Evolutionary conservation across 2,329 filamentous ascomycete genomes (phyloP), one percentile per base, ranked within the genome.

Genomic region (Epichloe brachyelytri): DNA sequence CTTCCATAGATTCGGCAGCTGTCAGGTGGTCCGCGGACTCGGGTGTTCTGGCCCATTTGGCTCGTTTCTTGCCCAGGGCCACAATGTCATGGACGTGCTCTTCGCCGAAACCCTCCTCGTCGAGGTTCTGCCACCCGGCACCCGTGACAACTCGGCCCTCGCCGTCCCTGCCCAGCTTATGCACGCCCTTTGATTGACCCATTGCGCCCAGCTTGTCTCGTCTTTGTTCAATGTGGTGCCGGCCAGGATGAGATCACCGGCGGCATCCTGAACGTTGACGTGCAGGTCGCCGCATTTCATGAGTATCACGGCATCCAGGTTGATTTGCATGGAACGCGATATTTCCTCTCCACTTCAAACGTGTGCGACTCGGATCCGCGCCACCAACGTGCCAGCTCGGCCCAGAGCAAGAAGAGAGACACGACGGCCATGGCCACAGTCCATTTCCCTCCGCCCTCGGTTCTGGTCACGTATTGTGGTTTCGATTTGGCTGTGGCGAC

Each of bases 191-290:
- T 74, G 74, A 61, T 88, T 79, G 55, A 82, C 80, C 90, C 91
- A 97, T 58, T 90, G 81, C 20, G 66, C 64, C 88, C 91, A 98
- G 56, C 71, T 79, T 7, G 93, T 97, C 15, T 79, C 71, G 60
- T 96, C 88, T 61, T 80, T 83, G 56, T 79, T 75, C 55, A 98
- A 74, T 56, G 83, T 74, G 38, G 83, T 75, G 4, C 79, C 86
- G 3, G 93, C 93, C 33, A 95, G 76, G 60, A 97, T 95, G 56
- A 87, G 83, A 67, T 98, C 93, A 49, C 93, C 90, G 0, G 88
- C 82, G 2, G 91, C 90, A 67, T 98, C 93, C 72, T 97, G 93
- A 48, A 98, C 90, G 70, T 98, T 97, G 68, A 98, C 75, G 70
- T 95, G 87, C n/a, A 98, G 71, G 63, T 94, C 85, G 52, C 76